Percentiles rank a stretch among this genome's conserved stretches.
These are phyloP conservation scores for Sclerotinia trifoliorum DNA, from an alignment of 2,329 filamentous ascomycete genomes.

Conservation along the genomic window DNA sequence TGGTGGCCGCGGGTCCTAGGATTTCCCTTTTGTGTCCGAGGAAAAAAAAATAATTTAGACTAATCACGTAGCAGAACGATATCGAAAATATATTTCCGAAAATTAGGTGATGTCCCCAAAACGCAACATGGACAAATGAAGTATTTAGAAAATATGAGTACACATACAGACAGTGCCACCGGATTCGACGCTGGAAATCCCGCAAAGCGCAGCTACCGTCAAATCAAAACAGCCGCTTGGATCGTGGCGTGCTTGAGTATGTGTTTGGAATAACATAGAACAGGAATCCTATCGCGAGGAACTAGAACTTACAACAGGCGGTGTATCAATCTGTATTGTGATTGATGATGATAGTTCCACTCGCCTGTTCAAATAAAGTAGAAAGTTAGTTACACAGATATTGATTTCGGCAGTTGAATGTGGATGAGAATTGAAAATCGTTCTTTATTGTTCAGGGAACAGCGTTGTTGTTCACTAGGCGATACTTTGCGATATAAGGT, in stretches of 20 bases:
- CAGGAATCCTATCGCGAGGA: conserved; percentile 3
- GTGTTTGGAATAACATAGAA: conserved; percentile 2
- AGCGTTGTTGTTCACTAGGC: conserved; percentile 12
- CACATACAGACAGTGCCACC: conserved; percentile 6
- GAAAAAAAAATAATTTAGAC: not conserved
- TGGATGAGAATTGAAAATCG: conserved; percentile 4
- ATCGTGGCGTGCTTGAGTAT: not conserved
- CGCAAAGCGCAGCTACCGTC: not conserved
- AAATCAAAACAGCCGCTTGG: conserved; percentile 6
- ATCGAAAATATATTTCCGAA: conserved; percentile 1
- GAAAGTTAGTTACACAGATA: conserved; percentile 10
- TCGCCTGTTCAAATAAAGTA: not conserved
- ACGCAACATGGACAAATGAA: not conserved
- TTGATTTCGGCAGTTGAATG: conserved; percentile 5
- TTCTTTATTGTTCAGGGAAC: conserved; percentile 18
- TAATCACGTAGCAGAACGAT: not conserved
- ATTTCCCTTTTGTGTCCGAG: not conserved
- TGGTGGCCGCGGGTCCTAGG: conserved; percentile 8
- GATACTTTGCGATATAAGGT: conserved; percentile 4
- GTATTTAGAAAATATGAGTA: not conserved
- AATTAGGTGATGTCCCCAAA: not conserved
- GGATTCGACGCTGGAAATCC: conserved; percentile 14
- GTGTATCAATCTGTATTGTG: conserved; percentile 15
- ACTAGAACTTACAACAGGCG: conserved; percentile 12
- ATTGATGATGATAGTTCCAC: not conserved